Conservation (phyloP, 2,329 filamentous ascomycete genomes). For the Ramularia endophylla region DNA sequence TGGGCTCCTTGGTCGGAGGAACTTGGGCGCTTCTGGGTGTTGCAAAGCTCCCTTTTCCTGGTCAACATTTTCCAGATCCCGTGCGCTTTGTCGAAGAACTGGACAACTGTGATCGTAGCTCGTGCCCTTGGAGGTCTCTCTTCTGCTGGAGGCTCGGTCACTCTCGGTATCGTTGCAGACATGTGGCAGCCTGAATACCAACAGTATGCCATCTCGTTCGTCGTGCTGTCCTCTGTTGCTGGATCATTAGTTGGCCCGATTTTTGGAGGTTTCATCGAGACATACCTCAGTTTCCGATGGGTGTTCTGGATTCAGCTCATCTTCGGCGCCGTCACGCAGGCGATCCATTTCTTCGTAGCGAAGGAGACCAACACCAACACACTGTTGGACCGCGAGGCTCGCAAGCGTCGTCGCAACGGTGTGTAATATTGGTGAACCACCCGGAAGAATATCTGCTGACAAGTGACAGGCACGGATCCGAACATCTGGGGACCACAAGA, state of each 20-base stretch:
- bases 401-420: conserved; percentile 53
- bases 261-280: conserved; percentile 27
- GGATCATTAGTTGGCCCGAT: conserved; percentile 31
- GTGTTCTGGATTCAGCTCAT: conserved; percentile 82
- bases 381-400: conserved; percentile 70
- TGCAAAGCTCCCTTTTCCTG: conserved; percentile 66
- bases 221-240: conserved; percentile 35
- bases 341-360: conserved; percentile 50
- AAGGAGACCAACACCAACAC: conserved; percentile 73
- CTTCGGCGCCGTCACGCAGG: conserved; percentile 63
- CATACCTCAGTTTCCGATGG: conserved; percentile 61
- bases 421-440: background rate
- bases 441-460: background rate
- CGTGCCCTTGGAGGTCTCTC: conserved; percentile 49
- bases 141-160: conserved; percentile 55
- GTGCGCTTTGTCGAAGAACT: conserved; percentile 39
- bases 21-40: conserved; percentile 67
- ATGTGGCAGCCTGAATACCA: conserved; percentile 54
- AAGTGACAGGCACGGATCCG: conserved; percentile 26
- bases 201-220: conserved; percentile 53
- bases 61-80: conserved; percentile 74
- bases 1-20: conserved; percentile 89
- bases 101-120: conserved; percentile 38
- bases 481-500: conserved; percentile 71
- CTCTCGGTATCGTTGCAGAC: conserved; percentile 59